Evolutionary conservation across 139 green algal species (phyloP).

Genomic region (Coccomyxa sp.): DNA sequence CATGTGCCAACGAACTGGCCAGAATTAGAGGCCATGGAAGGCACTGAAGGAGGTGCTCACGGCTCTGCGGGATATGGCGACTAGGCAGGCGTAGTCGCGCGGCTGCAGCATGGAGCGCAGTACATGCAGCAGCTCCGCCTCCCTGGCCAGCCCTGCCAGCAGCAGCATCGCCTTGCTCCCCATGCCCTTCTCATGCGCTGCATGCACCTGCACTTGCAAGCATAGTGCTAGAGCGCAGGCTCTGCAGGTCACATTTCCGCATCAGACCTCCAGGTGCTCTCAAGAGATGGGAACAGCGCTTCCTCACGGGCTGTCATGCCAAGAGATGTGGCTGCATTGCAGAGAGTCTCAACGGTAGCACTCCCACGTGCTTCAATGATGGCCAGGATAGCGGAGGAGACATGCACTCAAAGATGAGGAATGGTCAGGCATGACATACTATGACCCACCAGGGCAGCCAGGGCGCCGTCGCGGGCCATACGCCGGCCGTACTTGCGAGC

Average conservation of each 20-base stretch:
- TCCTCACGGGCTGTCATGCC: too few species aligned
- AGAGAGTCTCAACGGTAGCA: too few species aligned
- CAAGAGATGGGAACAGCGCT: background rate
- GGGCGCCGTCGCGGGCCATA: constrained; percentile 2
- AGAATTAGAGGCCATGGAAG: too few species aligned
- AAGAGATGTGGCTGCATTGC: too few species aligned
- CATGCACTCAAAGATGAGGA: too few species aligned
- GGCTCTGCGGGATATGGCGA: background rate
- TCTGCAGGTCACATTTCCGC: background rate
- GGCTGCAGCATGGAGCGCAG: constrained; percentile 9
- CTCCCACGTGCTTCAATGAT: too few species aligned
- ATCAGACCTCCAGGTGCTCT: background rate
- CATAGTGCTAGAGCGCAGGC: too few species aligned
- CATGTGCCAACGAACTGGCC: too few species aligned
- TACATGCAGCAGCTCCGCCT: background rate
- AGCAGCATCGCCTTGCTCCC: constrained; percentile 9
- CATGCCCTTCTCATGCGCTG: constrained; percentile 1
- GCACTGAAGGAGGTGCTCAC: background rate
- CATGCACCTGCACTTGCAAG: constrained; percentile 5
- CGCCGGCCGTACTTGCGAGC: background rate
- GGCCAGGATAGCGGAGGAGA: too few species aligned
- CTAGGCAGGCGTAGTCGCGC: background rate
- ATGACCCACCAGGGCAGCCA: constrained; percentile 8
- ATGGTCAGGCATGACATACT: too few species aligned
- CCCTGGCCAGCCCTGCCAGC: constrained; percentile 3